A percentile compares a stretch with the other conserved stretches of the same genome.
Evolutionary conservation across 116 monocot species (phyloP).

Genomic region (Thalassia testudinum): DNA sequence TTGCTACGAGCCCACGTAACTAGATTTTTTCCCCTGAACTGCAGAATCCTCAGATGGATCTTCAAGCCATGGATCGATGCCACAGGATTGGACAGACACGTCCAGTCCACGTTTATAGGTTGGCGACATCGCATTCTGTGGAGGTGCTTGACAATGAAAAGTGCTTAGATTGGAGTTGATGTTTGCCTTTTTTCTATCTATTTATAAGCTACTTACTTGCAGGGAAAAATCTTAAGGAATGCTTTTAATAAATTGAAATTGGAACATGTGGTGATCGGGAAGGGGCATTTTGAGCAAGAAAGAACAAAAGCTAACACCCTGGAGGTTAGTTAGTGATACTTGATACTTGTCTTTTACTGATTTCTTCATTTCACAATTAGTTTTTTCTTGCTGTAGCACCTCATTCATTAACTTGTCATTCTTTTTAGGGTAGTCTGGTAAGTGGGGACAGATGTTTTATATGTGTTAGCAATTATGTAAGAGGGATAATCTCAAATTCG

Average conservation of each 20-base stretch:
- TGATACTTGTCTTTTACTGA: background rate
- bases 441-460: too few species aligned
- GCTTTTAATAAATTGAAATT: conserved; percentile 85
- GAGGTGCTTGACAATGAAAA: conserved; percentile 45
- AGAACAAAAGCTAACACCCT: conserved; percentile 33
- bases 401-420: background rate
- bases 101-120: conserved; percentile 85
- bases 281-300: conserved; percentile 87
- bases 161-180: too few species aligned
- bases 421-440: too few species aligned
- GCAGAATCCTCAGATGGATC: conserved; percentile 98
- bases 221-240: conserved; percentile 78
- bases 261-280: conserved; percentile 90
- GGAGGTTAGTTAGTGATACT: conserved; percentile 26
- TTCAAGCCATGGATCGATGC: conserved; percentile 98
- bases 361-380: background rate
- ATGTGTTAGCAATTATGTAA: too few species aligned
- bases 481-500: too few species aligned
- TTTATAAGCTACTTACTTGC: background rate
- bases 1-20: too few species aligned
- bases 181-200: too few species aligned
- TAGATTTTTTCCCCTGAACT: too few species aligned
- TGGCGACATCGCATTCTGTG: conserved; percentile 82
- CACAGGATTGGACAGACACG: conserved; percentile 91
- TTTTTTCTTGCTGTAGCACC: background rate